Percentiles rank a stretch among this genome's conserved stretches.
Evolutionary conservation across 2,329 filamentous ascomycete genomes (phyloP).

Genomic region (Aureobasidium sp.): DNA sequence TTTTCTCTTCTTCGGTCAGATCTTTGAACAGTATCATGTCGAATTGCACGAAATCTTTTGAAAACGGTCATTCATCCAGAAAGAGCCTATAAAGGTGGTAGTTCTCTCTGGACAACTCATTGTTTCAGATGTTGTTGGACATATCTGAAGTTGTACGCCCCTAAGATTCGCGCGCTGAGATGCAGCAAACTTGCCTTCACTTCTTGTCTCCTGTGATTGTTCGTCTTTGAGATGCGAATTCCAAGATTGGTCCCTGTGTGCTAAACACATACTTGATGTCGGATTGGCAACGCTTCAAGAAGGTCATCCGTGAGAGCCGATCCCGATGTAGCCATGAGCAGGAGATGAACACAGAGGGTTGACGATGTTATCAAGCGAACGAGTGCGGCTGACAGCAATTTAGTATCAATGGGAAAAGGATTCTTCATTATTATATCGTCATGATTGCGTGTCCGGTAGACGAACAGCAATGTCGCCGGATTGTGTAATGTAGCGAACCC

Average conservation of each 20-base stretch:
- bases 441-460: slow-evolving; percentile 65
- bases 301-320: not conserved
- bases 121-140: not conserved
- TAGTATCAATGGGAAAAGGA: not conserved
- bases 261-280: not conserved
- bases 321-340: not conserved
- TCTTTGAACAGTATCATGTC: not conserved
- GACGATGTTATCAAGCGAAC: too few species aligned
- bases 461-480: slow-evolving; percentile 93
- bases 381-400: not conserved
- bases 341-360: not conserved
- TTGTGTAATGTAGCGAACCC: slow-evolving; percentile 98
- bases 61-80: not conserved
- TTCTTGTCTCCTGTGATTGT: too few species aligned
- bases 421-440: slow-evolving; percentile 9
- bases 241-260: too few species aligned
- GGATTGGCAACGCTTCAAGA: not conserved
- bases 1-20: not conserved
- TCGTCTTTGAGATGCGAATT: too few species aligned
- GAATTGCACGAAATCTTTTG: not conserved
- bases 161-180: not conserved
- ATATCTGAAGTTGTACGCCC: not conserved
- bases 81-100: not conserved
- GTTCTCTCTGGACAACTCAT: not conserved
- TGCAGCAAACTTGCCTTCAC: not conserved